phyloP scores from a whole-genome alignment of 345 rosid genomes.

The Durio zibethinus region DNA sequence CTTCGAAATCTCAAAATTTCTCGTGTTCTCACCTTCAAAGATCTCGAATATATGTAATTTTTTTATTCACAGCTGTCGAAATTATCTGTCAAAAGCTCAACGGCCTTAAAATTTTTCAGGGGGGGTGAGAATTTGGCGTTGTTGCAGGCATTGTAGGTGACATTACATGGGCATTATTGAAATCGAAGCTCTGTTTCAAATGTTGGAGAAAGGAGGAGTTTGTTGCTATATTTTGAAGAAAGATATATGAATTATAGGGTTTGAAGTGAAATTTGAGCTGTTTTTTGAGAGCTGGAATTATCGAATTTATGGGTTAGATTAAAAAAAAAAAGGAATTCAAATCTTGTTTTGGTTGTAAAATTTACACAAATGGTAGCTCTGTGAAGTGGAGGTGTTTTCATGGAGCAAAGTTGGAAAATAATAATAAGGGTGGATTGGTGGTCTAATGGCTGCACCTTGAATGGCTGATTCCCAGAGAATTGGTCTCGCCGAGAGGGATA shows the following conservation, averaged over 20 bases:
- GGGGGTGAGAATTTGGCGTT: neutral
- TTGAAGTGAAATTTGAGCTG: conserved; percentile 14
- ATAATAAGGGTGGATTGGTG: conserved; percentile 28
- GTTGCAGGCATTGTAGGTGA: conserved; percentile 1
- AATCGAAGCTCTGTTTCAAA: neutral
- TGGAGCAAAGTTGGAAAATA: conserved; percentile 26
- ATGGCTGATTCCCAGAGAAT: conserved; percentile 72
- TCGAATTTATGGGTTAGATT: conserved; percentile 30
- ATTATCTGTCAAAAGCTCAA: neutral
- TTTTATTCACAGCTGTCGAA: neutral
- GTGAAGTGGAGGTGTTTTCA: conserved; percentile 18
- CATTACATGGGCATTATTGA: neutral
- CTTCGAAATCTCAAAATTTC: neutral
- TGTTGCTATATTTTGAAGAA: neutral
- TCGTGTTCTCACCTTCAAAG: neutral
- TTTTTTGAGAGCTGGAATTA: conserved; percentile 12
- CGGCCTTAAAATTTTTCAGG: neutral
- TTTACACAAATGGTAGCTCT: neutral
- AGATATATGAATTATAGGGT: neutral
- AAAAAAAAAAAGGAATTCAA: neutral
- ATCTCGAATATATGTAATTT: neutral
- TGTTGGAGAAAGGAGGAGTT: neutral
- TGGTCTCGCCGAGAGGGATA: conserved; percentile 69
- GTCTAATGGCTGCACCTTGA: conserved; percentile 62
- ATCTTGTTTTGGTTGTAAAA: neutral